Percentiles rank a stretch among this genome's conserved stretches.
Evolutionary conservation across 108 stramenopile genomes (phyloP).

Genomic region (Discostella pseudostelligera): DNA sequence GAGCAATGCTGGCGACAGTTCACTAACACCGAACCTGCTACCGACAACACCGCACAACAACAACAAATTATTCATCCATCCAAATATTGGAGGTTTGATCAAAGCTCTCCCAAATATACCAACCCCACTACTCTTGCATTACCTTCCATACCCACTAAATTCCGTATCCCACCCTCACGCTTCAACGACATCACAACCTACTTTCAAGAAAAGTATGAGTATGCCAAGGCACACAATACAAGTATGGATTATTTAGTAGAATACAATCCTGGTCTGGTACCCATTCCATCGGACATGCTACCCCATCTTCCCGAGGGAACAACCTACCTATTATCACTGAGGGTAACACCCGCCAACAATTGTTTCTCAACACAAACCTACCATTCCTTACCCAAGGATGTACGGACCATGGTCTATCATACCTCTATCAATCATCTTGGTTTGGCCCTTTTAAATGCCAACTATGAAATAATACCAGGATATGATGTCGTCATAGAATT

Average conservation of each 20-base stretch:
- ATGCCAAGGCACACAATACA: constrained; percentile 7
- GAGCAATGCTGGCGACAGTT: constrained; percentile 19
- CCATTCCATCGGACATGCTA: constrained; percentile 18
- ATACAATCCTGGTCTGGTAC: constrained; percentile 46
- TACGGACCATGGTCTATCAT: constrained; percentile 36
- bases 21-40: not conserved
- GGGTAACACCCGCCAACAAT: constrained; percentile 47
- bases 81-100: constrained; percentile 47
- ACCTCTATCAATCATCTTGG: constrained; percentile 38
- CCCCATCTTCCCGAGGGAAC: constrained; percentile 29
- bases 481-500: constrained; percentile 40
- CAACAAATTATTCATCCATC: too few relatives aligned
- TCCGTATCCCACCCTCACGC: constrained; percentile 37
- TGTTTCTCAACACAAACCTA: constrained; percentile 33
- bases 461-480: constrained; percentile 29
- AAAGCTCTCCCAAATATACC: constrained; percentile 20
- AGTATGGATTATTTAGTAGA: constrained; percentile 30
- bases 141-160: constrained; percentile 30
- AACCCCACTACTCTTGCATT: constrained; percentile 39
- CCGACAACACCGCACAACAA: too few relatives aligned
- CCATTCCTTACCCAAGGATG: constrained; percentile 9
- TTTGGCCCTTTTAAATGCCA: constrained; percentile 31
- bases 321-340: constrained; percentile 34
- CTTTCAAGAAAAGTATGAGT: constrained; percentile 25
- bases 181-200: constrained; percentile 25